These are phyloP conservation scores for Blastocystis sp. DNA, from an alignment of 352 stramenopile species.

Conservation along the genomic window DNA sequence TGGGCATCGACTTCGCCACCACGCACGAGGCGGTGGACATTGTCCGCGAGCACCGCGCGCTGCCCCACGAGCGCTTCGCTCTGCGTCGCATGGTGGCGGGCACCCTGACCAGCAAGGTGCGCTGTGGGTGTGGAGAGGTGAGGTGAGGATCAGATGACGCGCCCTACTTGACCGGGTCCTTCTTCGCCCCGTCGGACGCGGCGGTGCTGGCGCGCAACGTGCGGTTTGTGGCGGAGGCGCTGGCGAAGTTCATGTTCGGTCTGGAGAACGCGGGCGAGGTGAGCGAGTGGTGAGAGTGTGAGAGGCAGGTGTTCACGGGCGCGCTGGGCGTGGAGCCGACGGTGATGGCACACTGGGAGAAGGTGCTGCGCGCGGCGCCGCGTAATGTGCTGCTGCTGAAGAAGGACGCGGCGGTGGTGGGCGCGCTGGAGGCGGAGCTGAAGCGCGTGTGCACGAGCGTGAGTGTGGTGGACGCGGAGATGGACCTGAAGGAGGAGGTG, in stretches of 20 bases:
- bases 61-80: slow-evolving; percentile 55
- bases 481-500: slow-evolving; percentile 59
- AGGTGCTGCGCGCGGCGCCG: not conserved
- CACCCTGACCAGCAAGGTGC: not conserved
- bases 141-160: not conserved
- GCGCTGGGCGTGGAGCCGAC: not conserved
- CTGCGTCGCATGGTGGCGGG: slow-evolving; percentile 29
- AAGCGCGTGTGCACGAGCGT: not conserved
- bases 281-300: not conserved
- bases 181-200: not conserved
- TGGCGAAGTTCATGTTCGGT: slow-evolving; percentile 34
- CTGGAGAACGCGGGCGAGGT: slow-evolving; percentile 1
- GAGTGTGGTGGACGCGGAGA: slow-evolving; percentile 5
- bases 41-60: slow-evolving; percentile 22
- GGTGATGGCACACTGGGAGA: slow-evolving; percentile 21
- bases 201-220: slow-evolving; percentile 1
- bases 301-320: slow-evolving; percentile 21
- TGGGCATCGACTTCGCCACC: not conserved
- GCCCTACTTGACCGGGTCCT: slow-evolving; percentile 13
- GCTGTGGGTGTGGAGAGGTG: not conserved
- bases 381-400: slow-evolving; percentile 1
- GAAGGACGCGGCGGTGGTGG: slow-evolving; percentile 9
- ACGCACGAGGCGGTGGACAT: slow-evolving; percentile 39
- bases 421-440: slow-evolving; percentile 28
- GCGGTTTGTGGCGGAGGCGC: slow-evolving; percentile 11